Conservation (phyloP, 78 protist species). For the Polysphondylium violaceum region DNA sequence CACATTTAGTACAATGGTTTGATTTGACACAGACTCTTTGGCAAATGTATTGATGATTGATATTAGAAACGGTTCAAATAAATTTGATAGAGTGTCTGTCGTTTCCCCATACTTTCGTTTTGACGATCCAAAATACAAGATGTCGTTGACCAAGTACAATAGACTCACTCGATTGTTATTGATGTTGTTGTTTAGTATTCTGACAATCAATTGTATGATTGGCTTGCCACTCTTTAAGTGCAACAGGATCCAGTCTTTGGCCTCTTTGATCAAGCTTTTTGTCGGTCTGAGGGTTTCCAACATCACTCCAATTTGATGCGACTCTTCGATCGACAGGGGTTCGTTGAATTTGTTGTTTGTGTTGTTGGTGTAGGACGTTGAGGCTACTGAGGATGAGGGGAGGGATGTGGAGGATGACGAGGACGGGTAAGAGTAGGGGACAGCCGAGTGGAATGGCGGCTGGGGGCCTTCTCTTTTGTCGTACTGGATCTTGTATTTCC, state of each 20-base stretch:
- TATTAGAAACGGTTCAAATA: slow-evolving; percentile 36
- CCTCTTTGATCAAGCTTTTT: slow-evolving; percentile 16
- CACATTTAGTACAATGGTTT: neutral
- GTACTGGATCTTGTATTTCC: slow-evolving; percentile 17
- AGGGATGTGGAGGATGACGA: neutral
- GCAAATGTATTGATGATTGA: neutral
- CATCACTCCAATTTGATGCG: neutral
- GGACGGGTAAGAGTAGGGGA: neutral
- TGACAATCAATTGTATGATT: slow-evolving; percentile 13
- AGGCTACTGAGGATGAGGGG: neutral
- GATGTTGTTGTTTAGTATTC: slow-evolving; percentile 2
- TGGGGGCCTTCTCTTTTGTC: slow-evolving; percentile 17
- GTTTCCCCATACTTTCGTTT: no score
- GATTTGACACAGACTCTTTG: neutral
- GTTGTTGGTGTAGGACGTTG: neutral
- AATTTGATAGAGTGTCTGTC: slow-evolving; percentile 25
- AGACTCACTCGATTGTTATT: slow-evolving; percentile 4
- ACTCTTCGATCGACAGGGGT: slow-evolving; percentile 14
- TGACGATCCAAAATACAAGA: slow-evolving; percentile 35
- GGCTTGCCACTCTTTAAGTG: slow-evolving; percentile 37
- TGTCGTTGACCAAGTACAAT: slow-evolving; percentile 39
- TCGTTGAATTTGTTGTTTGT: neutral
- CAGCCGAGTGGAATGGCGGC: neutral
- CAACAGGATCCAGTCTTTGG: slow-evolving; percentile 72
- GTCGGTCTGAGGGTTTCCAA: slow-evolving; percentile 17